These are phyloP conservation scores for Kwoniella botswanensis DNA, from an alignment of 768 basidiomycete species.

Conservation along the genomic window DNA sequence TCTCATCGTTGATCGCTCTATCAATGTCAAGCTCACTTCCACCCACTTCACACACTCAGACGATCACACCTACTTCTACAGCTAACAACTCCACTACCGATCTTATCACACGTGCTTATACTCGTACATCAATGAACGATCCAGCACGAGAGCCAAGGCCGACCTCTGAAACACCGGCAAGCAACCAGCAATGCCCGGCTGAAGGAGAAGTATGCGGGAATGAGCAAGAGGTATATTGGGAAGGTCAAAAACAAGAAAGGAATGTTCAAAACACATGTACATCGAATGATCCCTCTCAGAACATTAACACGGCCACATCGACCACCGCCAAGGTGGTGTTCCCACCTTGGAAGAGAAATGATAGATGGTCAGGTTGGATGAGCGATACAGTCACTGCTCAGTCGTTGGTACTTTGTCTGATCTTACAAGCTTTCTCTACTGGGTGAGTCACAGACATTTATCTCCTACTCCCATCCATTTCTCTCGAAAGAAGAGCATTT, in stretches of 20 bases:
- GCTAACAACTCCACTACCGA: conserved; percentile 10
- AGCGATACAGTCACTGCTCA: conserved; percentile 30
- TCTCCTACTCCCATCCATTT: background rate
- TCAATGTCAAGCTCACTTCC: background rate
- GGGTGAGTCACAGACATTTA: conserved; percentile 27
- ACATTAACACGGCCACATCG: no score
- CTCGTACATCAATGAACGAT: background rate
- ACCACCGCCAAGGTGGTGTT: conserved; percentile 7
- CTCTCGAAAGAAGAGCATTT: background rate
- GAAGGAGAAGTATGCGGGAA: background rate
- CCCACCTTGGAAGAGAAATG: conserved; percentile 29
- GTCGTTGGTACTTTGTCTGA: conserved; percentile 32
- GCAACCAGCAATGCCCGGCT: background rate
- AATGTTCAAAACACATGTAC: background rate
- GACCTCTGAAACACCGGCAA: background rate
- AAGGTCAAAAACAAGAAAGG: background rate
- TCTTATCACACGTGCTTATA: background rate
- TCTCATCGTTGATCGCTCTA: no score
- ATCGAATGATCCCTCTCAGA: background rate
- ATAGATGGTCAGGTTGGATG: conserved; percentile 35
- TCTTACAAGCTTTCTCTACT: conserved; percentile 45
- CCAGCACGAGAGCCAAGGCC: background rate
- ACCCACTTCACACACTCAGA: background rate
- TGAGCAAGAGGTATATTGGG: conserved; percentile 7
- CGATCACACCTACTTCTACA: conserved; percentile 8